Evolutionary conservation across 2,329 filamentous ascomycete genomes (phyloP), one percentile per base, ranked within the genome.

Genomic region (Xylaria sp.): DNA sequence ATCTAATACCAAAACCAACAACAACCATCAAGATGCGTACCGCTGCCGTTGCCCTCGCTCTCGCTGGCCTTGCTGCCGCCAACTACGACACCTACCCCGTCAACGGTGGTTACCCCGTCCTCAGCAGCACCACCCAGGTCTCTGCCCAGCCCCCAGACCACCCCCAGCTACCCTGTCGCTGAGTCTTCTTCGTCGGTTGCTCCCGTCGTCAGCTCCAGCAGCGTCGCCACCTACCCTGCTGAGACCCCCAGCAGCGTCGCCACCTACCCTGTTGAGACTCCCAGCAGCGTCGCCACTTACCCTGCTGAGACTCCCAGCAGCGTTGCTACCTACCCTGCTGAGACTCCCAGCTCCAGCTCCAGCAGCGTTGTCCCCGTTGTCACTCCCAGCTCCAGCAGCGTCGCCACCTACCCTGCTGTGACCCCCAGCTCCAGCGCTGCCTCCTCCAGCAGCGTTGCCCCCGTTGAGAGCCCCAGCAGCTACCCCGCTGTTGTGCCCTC

Each of bases 11-110:
- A 57, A 50, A 63, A 52, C 52, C 34, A 50, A 51, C 54, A 58
- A 55, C 50, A 55, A 63, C 9, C 58, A 54, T 61, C 61, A 65
- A 63, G 61, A 65, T 65, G 63, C 63, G 63, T 61, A 55, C 60
- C 18, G 60, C 61, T 63, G 56, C 60, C 58, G 35, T 65, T 16
- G 48, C 62, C 59, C 54, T 63, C 50, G 60, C 63, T 16, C 57
- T 65, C 46, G 63, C 63, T 34, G 59, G 60, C 61, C 58, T 61
- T 58, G 63, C 60, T 44, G 59, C 61, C 35, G 63, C 63, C 56
- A 60, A 19, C 50, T 64, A 64, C 60, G 55, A 63, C 55, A 30
- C 53, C 37, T 64, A 64, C 62, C 62, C 62, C 30, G 23, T 30
- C 23, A 30, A 30, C 23, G 23, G 23, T 30, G 23, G 23, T 30